These are phyloP conservation scores for Biscutella laevigata DNA, from an alignment of 441 rosid species.

Conservation along the genomic window DNA sequence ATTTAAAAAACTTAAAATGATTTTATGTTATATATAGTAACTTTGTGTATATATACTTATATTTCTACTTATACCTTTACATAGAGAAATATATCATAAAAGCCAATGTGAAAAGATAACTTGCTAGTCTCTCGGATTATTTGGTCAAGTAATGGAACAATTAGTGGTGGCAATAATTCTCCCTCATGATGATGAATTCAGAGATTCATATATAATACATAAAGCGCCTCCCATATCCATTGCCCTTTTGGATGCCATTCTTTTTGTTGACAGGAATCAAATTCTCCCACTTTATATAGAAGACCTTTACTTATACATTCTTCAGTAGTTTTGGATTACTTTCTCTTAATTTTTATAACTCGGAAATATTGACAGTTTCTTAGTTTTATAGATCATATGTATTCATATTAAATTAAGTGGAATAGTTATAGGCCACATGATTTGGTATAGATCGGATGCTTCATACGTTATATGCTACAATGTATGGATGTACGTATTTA, in stretches of 20 bases:
- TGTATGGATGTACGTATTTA: background rate
- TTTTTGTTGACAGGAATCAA: slow-evolving; percentile 24
- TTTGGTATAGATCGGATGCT: background rate
- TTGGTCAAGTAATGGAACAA: slow-evolving; percentile 17
- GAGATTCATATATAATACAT: slow-evolving; percentile 11
- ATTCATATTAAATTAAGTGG: background rate
- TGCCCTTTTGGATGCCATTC: slow-evolving; percentile 20
- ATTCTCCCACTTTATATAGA: slow-evolving; percentile 19
- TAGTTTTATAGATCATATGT: background rate
- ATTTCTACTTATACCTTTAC: background rate
- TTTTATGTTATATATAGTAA: no score
- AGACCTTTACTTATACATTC: background rate
- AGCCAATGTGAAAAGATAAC: slow-evolving; percentile 6
- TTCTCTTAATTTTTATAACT: no score
- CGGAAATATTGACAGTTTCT: no score
- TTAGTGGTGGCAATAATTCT: slow-evolving; percentile 25
- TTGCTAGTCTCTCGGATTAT: background rate
- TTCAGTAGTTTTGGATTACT: background rate
- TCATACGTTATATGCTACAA: slow-evolving; percentile 1
- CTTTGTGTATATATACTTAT: no score
- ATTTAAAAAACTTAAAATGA: no score
- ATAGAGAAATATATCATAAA: no score
- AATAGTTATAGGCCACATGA: background rate
- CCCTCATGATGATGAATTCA: slow-evolving; percentile 15
- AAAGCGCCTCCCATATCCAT: slow-evolving; percentile 6